Percentiles rank a stretch among this genome's conserved stretches.
These are phyloP conservation scores for Populus alba DNA, from an alignment of 345 rosid species.

Conservation along the genomic window DNA sequence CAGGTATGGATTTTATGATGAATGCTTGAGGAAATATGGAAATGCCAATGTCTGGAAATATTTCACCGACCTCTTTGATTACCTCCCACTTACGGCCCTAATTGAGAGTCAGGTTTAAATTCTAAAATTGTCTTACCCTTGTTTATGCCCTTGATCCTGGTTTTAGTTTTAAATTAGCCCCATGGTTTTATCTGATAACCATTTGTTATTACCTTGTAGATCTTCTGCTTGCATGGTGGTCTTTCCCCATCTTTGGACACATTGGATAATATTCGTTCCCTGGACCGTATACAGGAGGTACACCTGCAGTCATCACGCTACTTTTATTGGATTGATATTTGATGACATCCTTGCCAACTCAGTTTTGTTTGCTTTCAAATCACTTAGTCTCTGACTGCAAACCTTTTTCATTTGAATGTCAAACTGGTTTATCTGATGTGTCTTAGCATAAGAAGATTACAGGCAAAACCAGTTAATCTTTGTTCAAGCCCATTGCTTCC, in stretches of 20 bases:
- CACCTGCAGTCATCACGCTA: background rate
- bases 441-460: background rate
- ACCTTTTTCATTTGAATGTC: background rate
- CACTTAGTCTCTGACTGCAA: background rate
- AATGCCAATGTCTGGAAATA: slow-evolving; percentile 41
- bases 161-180: background rate
- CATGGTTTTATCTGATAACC: slow-evolving; percentile 5
- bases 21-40: slow-evolving; percentile 36
- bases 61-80: slow-evolving; percentile 42
- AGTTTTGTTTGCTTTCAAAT: background rate
- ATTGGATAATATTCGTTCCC: slow-evolving; percentile 33
- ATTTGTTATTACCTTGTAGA: slow-evolving; percentile 14
- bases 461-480: background rate
- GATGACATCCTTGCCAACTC: background rate
- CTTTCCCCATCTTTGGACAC: slow-evolving; percentile 39
- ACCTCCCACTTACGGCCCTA: slow-evolving; percentile 33
- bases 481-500: background rate
- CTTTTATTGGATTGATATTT: background rate
- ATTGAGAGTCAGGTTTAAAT: slow-evolving; percentile 33
- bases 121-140: background rate
- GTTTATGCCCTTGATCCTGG: background rate
- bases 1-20: slow-evolving; percentile 41
- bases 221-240: slow-evolving; percentile 42
- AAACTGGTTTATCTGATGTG: background rate
- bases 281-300: slow-evolving; percentile 40